Evolutionary conservation across 257 asterid species (phyloP), one percentile per base, ranked within the genome.

Genomic region (Avicennia marina): DNA sequence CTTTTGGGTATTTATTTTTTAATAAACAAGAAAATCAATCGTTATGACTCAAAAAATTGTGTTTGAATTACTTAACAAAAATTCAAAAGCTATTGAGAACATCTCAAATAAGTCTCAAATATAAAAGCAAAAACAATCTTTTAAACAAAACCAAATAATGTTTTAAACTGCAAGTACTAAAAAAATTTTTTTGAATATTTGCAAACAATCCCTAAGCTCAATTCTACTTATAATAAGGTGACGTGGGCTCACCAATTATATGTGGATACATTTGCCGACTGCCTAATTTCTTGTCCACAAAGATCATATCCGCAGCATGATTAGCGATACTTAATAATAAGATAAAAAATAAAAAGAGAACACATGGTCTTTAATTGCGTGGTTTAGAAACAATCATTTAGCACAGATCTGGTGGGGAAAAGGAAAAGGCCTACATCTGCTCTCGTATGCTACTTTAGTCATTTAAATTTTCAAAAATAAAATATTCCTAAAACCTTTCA

Each of bases 191-290:
- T n/a, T n/a, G n/a, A n/a, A n/a, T n/a, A n/a, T n/a, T n/a, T n/a
- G n/a, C n/a, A n/a, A n/a, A n/a, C n/a, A n/a, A n/a, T n/a, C n/a
- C n/a, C n/a, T n/a, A n/a, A n/a, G n/a, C n/a, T n/a, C n/a, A n/a
- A n/a, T n/a, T n/a, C n/a, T n/a, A n/a, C n/a, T n/a, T n/a, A n/a
- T n/a, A 45, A 9, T 49, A 9, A 15, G 22, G 53, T 24, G 49
- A 48, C 25, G 69, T 56, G 70, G 70, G 70, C 32, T 8, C 7
- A 57, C 64, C 36, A 44, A 65, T 56, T 55, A 55, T 64, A 18
- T 55, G 63, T 51, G 26, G 48, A 47, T 50, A 52, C 60, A 52
- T 52, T 34, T 53, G 63, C 73, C 68, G 73, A 67, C 73, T 53
- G 15, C 29, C 38, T 41, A 17, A 41, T 58, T 40, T 66, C 17